Conservation (phyloP, 179 eudicot genomes). For the Nepenthes alata region DNA sequence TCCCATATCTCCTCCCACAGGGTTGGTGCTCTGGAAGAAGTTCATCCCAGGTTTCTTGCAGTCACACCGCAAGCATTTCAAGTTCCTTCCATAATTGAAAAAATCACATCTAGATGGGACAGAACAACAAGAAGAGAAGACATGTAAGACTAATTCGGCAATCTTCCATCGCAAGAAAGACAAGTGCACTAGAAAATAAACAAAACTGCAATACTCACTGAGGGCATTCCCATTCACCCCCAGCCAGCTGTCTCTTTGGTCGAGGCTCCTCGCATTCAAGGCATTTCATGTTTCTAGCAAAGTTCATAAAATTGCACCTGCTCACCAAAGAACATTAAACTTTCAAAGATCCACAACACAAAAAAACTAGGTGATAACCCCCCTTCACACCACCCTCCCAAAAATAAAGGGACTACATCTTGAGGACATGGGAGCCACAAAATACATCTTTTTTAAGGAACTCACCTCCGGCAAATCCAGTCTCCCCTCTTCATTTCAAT, state of each 20-base stretch:
- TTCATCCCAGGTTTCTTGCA: slow-evolving; percentile 45
- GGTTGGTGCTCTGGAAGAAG: slow-evolving; percentile 11
- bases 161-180: background rate
- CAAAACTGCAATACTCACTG: slow-evolving; percentile 43
- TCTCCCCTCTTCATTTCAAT: slow-evolving; percentile 77
- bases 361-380: background rate
- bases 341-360: background rate
- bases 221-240: slow-evolving; percentile 94
- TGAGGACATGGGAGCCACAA: background rate
- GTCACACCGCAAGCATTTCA: slow-evolving; percentile 65
- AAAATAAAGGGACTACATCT: background rate
- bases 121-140: background rate
- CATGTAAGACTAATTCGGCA: background rate
- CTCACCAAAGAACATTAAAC: slow-evolving; percentile 12
- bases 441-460: slow-evolving; percentile 1
- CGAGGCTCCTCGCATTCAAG: slow-evolving; percentile 64
- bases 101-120: slow-evolving; percentile 49
- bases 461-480: slow-evolving; percentile 80
- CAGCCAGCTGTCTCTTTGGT: slow-evolving; percentile 54
- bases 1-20: slow-evolving; percentile 10
- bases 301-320: slow-evolving; percentile 88
- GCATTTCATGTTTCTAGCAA: slow-evolving; percentile 60
- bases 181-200: slow-evolving; percentile 5
- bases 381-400: background rate
- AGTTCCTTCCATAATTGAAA: slow-evolving; percentile 58